Percentiles rank a stretch among this genome's conserved stretches.
Conservation (phyloP, 257 asterid species). For the Mitragyna speciosa region DNA sequence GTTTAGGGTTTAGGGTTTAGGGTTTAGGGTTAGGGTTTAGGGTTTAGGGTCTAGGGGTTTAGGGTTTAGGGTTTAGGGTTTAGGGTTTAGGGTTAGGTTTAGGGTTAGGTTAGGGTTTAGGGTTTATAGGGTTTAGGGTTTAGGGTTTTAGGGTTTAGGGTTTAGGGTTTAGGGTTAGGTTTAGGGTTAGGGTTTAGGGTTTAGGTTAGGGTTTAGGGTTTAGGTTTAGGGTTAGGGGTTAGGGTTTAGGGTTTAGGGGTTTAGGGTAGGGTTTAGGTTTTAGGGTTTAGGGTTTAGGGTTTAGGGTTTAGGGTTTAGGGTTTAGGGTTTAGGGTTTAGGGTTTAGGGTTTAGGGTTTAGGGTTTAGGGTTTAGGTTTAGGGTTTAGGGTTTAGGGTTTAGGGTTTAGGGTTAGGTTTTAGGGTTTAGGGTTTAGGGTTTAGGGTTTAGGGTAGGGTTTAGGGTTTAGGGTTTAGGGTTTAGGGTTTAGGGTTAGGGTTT, state of each 20-base stretch:
- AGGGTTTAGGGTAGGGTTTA: background rate
- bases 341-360: background rate
- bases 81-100: slow-evolving; percentile 24
- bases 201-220: background rate
- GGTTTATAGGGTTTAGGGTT: slow-evolving; percentile 20
- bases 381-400: background rate
- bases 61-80: slow-evolving; percentile 21
- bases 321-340: background rate
- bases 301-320: background rate
- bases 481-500: background rate
- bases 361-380: background rate
- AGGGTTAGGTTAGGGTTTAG: slow-evolving; percentile 14
- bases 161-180: slow-evolving; percentile 23
- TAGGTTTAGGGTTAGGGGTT: background rate
- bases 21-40: slow-evolving; percentile 18
- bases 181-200: slow-evolving; percentile 2
- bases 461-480: background rate
- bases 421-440: slow-evolving; percentile 1
- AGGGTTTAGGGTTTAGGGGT: slow-evolving; percentile 14
- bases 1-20: slow-evolving; percentile 22
- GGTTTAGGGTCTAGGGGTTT: slow-evolving; percentile 22
- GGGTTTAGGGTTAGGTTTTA: background rate
- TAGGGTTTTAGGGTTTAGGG: slow-evolving; percentile 19
- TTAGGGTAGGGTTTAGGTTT: slow-evolving; percentile 6
- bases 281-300: background rate